Conservation (phyloP, 116 monocot species). For the Phalaenopsis hybrid region DNA sequence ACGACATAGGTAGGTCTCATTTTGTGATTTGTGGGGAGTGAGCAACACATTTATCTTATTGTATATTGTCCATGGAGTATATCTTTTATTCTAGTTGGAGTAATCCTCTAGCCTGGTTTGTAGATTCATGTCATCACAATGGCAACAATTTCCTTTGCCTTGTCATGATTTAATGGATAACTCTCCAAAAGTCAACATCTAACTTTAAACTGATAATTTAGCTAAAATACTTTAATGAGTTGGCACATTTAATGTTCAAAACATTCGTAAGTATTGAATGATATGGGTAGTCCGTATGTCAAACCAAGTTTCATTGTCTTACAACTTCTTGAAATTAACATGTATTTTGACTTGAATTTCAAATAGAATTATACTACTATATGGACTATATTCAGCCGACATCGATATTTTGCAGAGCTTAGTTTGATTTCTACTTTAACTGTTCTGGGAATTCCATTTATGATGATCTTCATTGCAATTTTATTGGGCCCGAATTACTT, state of each 20-base stretch:
- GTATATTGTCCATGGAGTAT: background rate
- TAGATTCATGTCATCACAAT: background rate
- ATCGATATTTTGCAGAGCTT: background rate
- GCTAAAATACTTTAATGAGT: background rate
- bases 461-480: slow-evolving; percentile 4
- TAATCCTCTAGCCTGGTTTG: background rate
- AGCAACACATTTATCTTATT: background rate
- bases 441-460: slow-evolving; percentile 1
- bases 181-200: background rate
- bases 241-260: background rate
- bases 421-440: background rate
- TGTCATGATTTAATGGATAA: background rate
- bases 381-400: background rate
- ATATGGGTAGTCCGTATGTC: background rate
- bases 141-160: background rate
- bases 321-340: background rate
- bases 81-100: background rate
- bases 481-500: background rate
- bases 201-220: background rate
- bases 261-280: background rate
- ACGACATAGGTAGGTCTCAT: background rate
- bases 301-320: background rate
- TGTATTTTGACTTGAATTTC: background rate
- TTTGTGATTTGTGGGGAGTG: background rate
- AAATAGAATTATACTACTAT: background rate